These are phyloP conservation scores for Exidia glandulosa DNA, from an alignment of 768 basidiomycete genomes.

Conservation along the genomic window DNA sequence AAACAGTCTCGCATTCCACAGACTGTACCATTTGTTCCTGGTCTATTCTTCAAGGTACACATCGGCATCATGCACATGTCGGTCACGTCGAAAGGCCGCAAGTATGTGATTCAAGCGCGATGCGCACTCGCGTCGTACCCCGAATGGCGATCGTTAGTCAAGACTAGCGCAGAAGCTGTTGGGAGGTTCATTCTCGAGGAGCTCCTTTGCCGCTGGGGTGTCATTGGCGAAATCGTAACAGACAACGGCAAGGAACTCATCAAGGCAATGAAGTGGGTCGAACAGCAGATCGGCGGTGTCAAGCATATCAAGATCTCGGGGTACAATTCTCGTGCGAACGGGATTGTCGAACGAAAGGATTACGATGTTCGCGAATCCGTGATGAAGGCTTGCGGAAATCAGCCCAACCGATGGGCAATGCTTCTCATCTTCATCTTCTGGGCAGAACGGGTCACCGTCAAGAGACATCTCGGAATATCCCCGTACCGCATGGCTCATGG, in stretches of 20 bases:
- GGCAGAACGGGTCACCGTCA: slow-evolving; percentile 2
- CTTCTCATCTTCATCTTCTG: slow-evolving; percentile 1
- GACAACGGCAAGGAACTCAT: slow-evolving; percentile 10
- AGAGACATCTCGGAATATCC: slow-evolving; percentile 1
- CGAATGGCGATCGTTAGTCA: slow-evolving; percentile 11
- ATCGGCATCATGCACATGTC: slow-evolving; percentile 6
- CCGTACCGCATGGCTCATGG: slow-evolving; percentile 21
- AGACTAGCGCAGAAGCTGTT: slow-evolving; percentile 6
- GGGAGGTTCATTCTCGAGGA: slow-evolving; percentile 13
- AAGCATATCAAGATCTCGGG: slow-evolving; percentile 25
- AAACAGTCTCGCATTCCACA: slow-evolving; percentile 13
- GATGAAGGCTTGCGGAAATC: slow-evolving; percentile 1
- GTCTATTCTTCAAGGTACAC: slow-evolving; percentile 13
- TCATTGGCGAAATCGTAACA: slow-evolving; percentile 10
- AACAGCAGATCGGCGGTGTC: slow-evolving; percentile 2
- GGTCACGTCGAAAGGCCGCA: background rate
- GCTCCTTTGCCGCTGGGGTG: slow-evolving; percentile 10
- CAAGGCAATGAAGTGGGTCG: slow-evolving; percentile 6
- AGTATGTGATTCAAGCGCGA: slow-evolving; percentile 9
- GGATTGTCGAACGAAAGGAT: slow-evolving; percentile 3
- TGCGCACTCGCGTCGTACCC: slow-evolving; percentile 12
- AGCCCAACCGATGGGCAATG: background rate
- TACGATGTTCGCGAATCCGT: slow-evolving; percentile 2
- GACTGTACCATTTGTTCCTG: slow-evolving; percentile 11
- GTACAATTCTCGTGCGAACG: slow-evolving; percentile 28